Evolutionary conservation across 768 basidiomycete genomes (phyloP).

Genomic region (Basidioascus undulatus): DNA sequence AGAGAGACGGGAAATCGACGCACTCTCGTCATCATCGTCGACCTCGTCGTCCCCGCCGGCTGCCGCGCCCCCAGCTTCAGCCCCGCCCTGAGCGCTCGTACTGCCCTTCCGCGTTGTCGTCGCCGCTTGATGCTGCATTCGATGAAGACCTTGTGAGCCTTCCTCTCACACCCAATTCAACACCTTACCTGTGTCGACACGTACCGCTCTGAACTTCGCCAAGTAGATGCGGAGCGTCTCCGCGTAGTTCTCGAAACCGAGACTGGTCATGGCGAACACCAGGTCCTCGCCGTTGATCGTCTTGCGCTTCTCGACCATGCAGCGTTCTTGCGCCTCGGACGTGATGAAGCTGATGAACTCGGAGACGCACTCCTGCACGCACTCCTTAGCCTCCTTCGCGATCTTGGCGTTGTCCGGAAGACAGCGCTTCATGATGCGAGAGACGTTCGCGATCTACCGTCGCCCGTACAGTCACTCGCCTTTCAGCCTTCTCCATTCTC

Average conservation of each 20-base stretch:
- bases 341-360: slow-evolving; percentile 98
- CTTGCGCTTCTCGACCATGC: slow-evolving; percentile 82
- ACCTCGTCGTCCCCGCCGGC: too few relatives aligned
- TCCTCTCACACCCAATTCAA: too few relatives aligned
- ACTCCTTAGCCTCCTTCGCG: slow-evolving; percentile 94
- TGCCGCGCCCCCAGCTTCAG: too few relatives aligned
- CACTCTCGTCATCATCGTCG: too few relatives aligned
- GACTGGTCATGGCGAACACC: slow-evolving; percentile 67
- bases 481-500: neutral
- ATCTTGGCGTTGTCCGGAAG: slow-evolving; percentile 83
- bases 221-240: neutral
- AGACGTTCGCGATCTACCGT: slow-evolving; percentile 85
- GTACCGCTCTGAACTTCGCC: neutral
- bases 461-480: neutral
- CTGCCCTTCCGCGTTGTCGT: too few relatives aligned
- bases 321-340: slow-evolving; percentile 85
- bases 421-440: slow-evolving; percentile 83
- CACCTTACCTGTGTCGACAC: too few relatives aligned
- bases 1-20: too few relatives aligned
- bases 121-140: too few relatives aligned
- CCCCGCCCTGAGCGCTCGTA: too few relatives aligned
- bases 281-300: slow-evolving; percentile 97
- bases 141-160: too few relatives aligned
- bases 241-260: slow-evolving; percentile 82
- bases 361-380: slow-evolving; percentile 91